A percentile compares a stretch with the other conserved stretches of the same genome.
Conservation (phyloP, 108 stramenopile genomes). For the Schizochytrium sp. region DNA sequence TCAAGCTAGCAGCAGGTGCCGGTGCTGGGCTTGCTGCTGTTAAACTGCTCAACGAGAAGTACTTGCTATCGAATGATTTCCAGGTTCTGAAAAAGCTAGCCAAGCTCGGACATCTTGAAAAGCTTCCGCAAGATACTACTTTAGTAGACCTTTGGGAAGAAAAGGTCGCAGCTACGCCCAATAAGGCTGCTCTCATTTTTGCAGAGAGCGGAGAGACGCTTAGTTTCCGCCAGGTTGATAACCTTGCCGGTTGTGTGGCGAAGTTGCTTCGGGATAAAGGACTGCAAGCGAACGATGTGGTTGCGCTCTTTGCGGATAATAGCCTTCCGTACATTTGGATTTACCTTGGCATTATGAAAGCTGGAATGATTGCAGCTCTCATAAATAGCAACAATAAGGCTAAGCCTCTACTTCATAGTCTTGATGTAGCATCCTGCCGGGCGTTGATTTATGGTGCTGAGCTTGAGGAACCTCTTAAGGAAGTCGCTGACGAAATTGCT, state of each 20-base stretch:
- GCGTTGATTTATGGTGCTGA: constrained; percentile 65
- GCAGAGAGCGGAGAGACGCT: constrained; percentile 11
- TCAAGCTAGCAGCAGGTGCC: not conserved
- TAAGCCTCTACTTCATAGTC: constrained; percentile 63
- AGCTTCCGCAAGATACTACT: not conserved
- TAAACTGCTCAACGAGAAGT: constrained; percentile 7
- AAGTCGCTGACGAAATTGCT: not conserved
- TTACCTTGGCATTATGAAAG: constrained; percentile 66
- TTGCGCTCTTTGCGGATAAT: constrained; percentile 66
- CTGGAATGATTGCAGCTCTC: constrained; percentile 64
- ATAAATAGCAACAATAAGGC: constrained; percentile 67
- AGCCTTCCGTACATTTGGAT: constrained; percentile 56
- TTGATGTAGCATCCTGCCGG: constrained; percentile 59
- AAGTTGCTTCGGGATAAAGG: not conserved
- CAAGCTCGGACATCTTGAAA: not conserved
- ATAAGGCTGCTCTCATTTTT: constrained; percentile 1
- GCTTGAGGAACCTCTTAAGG: not conserved
- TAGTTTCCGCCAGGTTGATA: not conserved
- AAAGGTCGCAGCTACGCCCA: constrained; percentile 13
- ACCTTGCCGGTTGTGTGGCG: not conserved
- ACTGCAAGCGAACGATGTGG: constrained; percentile 39
- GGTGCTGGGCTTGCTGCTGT: constrained; percentile 15
- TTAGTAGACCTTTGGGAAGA: not conserved
- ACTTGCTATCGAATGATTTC: not conserved
- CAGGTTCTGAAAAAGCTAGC: not conserved